Evolutionary conservation across 192 early-diverging fungal genomes (phyloP).

Genomic region (Mortierella alpina): DNA sequence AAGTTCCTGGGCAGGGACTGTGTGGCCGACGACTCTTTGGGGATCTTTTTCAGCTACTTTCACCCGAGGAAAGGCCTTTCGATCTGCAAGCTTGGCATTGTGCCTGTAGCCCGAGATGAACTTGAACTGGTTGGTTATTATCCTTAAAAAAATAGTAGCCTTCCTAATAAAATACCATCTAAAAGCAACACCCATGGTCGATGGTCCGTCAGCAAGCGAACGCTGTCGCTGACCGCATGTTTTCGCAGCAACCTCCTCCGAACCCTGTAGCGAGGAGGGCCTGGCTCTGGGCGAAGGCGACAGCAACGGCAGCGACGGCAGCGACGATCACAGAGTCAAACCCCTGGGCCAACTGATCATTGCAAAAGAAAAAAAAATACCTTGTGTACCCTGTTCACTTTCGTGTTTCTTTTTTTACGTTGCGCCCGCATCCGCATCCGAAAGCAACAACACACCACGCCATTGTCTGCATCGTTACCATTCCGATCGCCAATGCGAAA

Average conservation of each 20-base stretch:
- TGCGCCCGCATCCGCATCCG: neutral
- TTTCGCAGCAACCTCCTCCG: no score
- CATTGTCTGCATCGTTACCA: no score
- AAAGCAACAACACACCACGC: no score
- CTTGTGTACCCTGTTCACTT: neutral
- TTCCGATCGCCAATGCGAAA: no score
- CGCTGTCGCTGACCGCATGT: no score
- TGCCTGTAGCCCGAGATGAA: conserved; percentile 12
- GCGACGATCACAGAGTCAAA: no score
- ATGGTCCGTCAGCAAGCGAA: no score
- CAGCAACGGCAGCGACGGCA: no score
- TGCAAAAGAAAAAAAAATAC: neutral
- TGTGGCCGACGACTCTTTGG: conserved; percentile 39
- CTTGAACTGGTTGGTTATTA: conserved; percentile 44
- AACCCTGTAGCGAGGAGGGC: no score
- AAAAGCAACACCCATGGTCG: no score
- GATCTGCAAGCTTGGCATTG: conserved; percentile 32
- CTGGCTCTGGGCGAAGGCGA: no score
- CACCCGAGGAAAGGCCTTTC: conserved; percentile 39
- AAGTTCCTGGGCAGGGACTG: conserved; percentile 43
- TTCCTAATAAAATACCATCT: neutral
- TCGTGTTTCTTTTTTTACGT: neutral
- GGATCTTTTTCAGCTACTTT: conserved; percentile 42
- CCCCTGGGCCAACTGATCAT: no score
- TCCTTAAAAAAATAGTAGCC: neutral